Evolutionary conservation across 164 flowering plant species (phyloP).

Genomic region (Cinnamomum micranthum): DNA sequence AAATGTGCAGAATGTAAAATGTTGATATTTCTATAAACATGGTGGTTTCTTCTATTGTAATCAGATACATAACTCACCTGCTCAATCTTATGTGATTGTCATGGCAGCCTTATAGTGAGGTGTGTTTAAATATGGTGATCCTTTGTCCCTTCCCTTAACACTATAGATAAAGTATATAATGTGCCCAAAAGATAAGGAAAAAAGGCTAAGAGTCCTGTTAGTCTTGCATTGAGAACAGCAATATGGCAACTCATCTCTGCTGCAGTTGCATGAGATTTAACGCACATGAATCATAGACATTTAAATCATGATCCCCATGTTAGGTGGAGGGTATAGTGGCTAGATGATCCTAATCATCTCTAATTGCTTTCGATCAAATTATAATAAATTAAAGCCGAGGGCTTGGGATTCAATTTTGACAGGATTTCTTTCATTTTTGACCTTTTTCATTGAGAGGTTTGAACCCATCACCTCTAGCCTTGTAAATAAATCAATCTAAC

Average conservation of each 20-base stretch:
- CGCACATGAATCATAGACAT: background rate
- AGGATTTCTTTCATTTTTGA: too few relatives aligned
- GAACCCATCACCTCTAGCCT: too few relatives aligned
- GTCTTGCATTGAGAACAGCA: background rate
- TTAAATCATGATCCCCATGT: background rate
- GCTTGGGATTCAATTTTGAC: too few relatives aligned
- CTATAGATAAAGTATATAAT: background rate
- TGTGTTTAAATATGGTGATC: too few relatives aligned
- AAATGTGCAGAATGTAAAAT: background rate
- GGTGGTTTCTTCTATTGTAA: background rate
- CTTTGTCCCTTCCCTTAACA: background rate
- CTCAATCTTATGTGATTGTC: background rate
- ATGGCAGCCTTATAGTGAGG: background rate
- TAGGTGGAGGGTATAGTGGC: background rate
- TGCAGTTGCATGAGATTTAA: background rate
- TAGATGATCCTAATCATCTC: background rate
- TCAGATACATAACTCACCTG: background rate
- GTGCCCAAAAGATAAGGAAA: background rate
- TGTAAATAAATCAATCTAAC: too few relatives aligned
- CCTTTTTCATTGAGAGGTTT: too few relatives aligned
- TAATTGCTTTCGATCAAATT: background rate
- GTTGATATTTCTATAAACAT: background rate
- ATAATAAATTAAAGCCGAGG: too few relatives aligned
- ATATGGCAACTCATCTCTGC: background rate
- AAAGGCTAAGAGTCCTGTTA: background rate